Conservation (phyloP, 1,284 basidiomycete genomes). For the Cryptococcus sp. region DNA sequence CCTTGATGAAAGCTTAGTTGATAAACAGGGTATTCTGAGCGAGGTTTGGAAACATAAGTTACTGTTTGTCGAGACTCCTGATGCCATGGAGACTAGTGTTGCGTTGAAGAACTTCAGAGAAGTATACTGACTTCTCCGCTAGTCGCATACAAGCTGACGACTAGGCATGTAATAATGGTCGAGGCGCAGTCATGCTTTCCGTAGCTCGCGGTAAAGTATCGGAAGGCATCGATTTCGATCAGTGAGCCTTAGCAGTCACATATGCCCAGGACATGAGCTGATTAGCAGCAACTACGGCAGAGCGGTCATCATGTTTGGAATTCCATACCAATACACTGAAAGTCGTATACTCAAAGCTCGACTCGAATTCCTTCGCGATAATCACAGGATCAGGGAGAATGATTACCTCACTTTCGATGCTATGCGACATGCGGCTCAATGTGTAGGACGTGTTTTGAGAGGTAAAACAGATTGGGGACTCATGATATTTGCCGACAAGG, state of each 20-base stretch:
- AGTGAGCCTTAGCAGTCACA: slow-evolving; percentile 45
- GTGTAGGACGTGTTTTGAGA: slow-evolving; percentile 93
- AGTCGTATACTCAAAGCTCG: slow-evolving; percentile 96
- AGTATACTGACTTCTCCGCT: slow-evolving; percentile 51
- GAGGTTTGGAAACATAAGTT: slow-evolving; percentile 99
- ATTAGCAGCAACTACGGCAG: slow-evolving; percentile 75
- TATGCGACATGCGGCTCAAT: slow-evolving; percentile 98
- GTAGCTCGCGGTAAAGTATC: slow-evolving; percentile 99
- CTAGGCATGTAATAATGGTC: slow-evolving; percentile 96
- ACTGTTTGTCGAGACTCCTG: slow-evolving; percentile 98
- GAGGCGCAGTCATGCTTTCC: slow-evolving; percentile 92
- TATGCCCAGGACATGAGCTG: neutral
- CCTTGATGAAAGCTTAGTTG: neutral
- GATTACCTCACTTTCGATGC: slow-evolving; percentile 99
- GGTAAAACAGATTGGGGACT: slow-evolving; percentile 99
- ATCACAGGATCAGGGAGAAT: slow-evolving; percentile 95
- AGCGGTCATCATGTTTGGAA: slow-evolving; percentile 99
- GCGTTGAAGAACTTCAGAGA: slow-evolving; percentile 95
- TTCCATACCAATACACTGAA: slow-evolving; percentile 98
- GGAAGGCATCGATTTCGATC: slow-evolving; percentile 99
- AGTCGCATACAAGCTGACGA: neutral
- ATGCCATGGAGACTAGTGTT: slow-evolving; percentile 97
- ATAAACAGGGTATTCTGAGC: slow-evolving; percentile 81
- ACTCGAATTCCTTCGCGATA: slow-evolving; percentile 95
- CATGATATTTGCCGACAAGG: slow-evolving; percentile 99